Evolutionary conservation across 441 rosid genomes (phyloP).

Genomic region (Capsella rubella): DNA sequence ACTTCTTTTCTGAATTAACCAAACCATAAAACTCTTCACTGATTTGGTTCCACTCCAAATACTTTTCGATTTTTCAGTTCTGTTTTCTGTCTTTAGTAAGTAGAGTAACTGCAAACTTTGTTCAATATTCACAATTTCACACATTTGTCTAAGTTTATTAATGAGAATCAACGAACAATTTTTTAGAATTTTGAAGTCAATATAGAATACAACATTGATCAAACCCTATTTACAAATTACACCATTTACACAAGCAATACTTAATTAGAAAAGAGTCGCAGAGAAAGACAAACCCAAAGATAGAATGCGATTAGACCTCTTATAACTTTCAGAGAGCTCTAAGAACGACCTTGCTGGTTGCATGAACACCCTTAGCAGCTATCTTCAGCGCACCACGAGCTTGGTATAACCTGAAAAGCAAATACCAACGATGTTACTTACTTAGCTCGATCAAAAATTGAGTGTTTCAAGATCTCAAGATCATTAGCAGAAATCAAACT

Average conservation of each 20-base stretch:
- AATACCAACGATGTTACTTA: background rate
- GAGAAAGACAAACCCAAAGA: constrained; percentile 26
- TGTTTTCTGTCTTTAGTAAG: background rate
- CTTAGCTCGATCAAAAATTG: background rate
- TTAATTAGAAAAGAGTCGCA: background rate
- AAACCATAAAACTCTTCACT: background rate
- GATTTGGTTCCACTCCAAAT: background rate
- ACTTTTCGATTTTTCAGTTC: background rate
- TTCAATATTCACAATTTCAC: background rate
- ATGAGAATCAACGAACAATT: constrained; percentile 1
- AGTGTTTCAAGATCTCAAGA: background rate
- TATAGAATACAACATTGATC: constrained; percentile 21
- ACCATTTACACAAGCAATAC: constrained; percentile 35
- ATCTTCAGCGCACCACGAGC: constrained; percentile 66
- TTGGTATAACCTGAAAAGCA: constrained; percentile 62
- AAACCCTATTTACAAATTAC: constrained; percentile 41
- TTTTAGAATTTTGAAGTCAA: background rate
- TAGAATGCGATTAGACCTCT: constrained; percentile 9
- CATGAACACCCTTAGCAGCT: constrained; percentile 75
- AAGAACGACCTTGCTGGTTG: constrained; percentile 69
- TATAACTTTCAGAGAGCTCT: constrained; percentile 42
- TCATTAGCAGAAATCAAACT: background rate
- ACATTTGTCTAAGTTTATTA: background rate
- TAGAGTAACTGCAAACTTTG: background rate
- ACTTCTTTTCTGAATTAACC: background rate